A percentile compares a stretch with the other conserved stretches of the same genome.
Evolutionary conservation across 805 yeast species (phyloP).

Genomic region (Debaryomyces tyrocola): DNA sequence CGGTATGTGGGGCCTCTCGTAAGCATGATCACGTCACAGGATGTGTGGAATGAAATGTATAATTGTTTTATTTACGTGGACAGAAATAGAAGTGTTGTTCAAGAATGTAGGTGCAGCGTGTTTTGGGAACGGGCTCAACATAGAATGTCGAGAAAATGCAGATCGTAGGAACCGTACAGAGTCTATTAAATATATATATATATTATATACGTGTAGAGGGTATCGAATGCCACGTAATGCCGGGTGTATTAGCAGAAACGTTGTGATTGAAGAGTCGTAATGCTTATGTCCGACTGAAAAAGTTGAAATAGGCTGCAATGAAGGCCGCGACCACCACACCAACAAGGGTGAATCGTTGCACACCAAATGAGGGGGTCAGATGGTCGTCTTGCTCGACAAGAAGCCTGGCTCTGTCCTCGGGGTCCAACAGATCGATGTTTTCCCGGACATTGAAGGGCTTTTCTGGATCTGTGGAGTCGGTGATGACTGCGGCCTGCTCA

Average conservation of each 20-base stretch:
- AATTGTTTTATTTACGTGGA: background rate
- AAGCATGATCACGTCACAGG: too few relatives aligned
- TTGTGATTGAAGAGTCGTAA: too few relatives aligned
- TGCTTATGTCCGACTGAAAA: constrained; percentile 12
- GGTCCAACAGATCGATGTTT: constrained; percentile 50
- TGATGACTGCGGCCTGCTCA: background rate
- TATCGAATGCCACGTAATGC: too few relatives aligned
- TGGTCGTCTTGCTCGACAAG: constrained; percentile 19
- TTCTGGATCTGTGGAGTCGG: constrained; percentile 8
- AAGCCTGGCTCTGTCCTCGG: constrained; percentile 64
- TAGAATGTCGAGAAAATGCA: background rate
- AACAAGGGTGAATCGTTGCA: constrained; percentile 18
- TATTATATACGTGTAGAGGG: too few relatives aligned
- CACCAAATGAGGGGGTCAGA: constrained; percentile 3
- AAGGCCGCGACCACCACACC: constrained; percentile 35
- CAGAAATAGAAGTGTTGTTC: background rate
- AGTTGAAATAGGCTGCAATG: constrained; percentile 26
- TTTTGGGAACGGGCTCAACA: constrained; percentile 4
- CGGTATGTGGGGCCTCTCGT: too few relatives aligned
- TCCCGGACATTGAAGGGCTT: constrained; percentile 19
- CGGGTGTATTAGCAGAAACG: too few relatives aligned
- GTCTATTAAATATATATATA: too few relatives aligned
- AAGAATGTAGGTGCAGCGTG: background rate
- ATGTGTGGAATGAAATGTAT: too few relatives aligned
- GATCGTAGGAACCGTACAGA: too few relatives aligned